These are phyloP conservation scores for Globisporangium uncinulatum DNA, from an alignment of 352 stramenopile species.

Conservation along the genomic window DNA sequence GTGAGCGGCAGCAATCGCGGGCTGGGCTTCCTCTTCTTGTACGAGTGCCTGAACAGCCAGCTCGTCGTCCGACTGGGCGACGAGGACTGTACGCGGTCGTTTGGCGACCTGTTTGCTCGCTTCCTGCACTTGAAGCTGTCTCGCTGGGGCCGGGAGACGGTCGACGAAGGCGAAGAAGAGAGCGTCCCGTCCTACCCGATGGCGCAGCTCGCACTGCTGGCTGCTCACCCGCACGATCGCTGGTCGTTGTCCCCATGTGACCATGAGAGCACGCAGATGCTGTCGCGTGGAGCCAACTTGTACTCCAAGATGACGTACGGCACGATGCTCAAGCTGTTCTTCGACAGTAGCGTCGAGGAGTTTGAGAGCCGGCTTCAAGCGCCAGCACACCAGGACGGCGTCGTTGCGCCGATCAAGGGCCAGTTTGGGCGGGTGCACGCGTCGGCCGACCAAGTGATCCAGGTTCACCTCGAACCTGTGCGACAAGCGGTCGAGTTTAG, in stretches of 20 bases:
- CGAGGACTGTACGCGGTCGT: slow-evolving; percentile 68
- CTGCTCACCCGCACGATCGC: slow-evolving; percentile 38
- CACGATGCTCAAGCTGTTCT: slow-evolving; percentile 80
- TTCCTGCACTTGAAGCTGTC: slow-evolving; percentile 84
- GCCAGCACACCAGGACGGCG: slow-evolving; percentile 36
- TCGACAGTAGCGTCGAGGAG: slow-evolving; percentile 66
- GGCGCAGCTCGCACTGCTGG: slow-evolving; percentile 68
- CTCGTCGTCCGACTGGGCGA: slow-evolving; percentile 57
- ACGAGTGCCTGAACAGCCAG: slow-evolving; percentile 74
- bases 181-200: slow-evolving; percentile 66
- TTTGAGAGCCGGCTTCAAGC: slow-evolving; percentile 58
- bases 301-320: slow-evolving; percentile 79
- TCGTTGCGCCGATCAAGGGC: slow-evolving; percentile 52
- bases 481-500: slow-evolving; percentile 24
- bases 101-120: slow-evolving; percentile 68
- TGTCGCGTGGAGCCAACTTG: slow-evolving; percentile 73
- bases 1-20: slow-evolving; percentile 77
- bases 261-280: slow-evolving; percentile 53
- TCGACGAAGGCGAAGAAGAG: slow-evolving; percentile 83
- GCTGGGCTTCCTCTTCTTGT: slow-evolving; percentile 76
- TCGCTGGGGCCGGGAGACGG: slow-evolving; percentile 76
- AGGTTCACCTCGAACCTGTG: neutral
- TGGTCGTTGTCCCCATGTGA: slow-evolving; percentile 69
- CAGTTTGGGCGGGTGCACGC: slow-evolving; percentile 63
- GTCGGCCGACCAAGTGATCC: slow-evolving; percentile 26